A percentile compares a stretch with the other conserved stretches of the same genome.
phyloP scores from a whole-genome alignment of 768 basidiomycete species.

The Goffeauzyma gilvescens region DNA sequence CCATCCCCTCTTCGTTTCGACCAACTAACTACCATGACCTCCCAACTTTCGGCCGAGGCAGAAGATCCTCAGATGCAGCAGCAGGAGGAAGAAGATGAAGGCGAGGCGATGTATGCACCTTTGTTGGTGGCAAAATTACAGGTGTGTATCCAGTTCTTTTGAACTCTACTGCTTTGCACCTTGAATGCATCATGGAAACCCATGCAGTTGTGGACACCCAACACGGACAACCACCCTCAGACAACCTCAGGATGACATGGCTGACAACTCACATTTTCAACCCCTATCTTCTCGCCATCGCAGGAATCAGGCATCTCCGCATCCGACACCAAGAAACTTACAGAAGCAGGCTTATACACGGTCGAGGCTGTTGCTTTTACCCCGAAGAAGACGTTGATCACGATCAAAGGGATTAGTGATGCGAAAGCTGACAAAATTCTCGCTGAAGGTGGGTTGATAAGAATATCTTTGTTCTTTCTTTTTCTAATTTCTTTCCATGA shows the following conservation, averaged over 20 bases:
- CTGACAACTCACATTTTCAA: neutral
- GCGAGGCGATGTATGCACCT: slow-evolving; percentile 51
- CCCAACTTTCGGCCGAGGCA: neutral
- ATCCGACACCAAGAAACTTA: slow-evolving; percentile 86
- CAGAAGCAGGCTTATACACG: slow-evolving; percentile 78
- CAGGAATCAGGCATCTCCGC: slow-evolving; percentile 74
- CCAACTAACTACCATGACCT: neutral
- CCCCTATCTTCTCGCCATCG: slow-evolving; percentile 20
- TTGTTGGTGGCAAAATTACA: slow-evolving; percentile 55
- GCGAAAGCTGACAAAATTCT: slow-evolving; percentile 94
- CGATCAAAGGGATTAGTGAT: slow-evolving; percentile 92
- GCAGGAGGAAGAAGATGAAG: slow-evolving; percentile 39
- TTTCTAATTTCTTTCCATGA: neutral
- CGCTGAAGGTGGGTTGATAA: slow-evolving; percentile 49
- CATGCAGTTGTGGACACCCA: neutral
- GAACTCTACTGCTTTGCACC: neutral
- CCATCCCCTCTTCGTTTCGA: neutral
- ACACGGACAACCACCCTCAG: neutral
- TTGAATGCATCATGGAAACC: neutral
- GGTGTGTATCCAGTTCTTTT: slow-evolving; percentile 18
- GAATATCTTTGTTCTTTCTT: neutral
- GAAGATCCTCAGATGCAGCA: neutral
- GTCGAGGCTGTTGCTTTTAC: slow-evolving; percentile 93
- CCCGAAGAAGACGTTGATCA: slow-evolving; percentile 73
- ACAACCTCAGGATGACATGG: neutral